These are phyloP conservation scores for Sarcomyxa edulis DNA, from an alignment of 768 basidiomycete species.

Conservation along the genomic window DNA sequence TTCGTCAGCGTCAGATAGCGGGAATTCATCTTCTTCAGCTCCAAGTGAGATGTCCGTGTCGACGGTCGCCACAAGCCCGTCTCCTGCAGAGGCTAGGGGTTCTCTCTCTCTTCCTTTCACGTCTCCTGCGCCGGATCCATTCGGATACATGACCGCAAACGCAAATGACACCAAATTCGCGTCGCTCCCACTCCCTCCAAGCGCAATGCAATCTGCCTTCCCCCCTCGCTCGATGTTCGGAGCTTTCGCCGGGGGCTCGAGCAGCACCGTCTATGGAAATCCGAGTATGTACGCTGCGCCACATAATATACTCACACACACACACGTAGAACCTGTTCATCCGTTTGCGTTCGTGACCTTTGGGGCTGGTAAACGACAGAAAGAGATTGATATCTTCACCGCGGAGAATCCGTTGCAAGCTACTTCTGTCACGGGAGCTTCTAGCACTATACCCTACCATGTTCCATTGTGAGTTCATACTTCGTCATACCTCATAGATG, in stretches of 20 bases:
- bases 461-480: conserved; percentile 64
- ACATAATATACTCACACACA: conserved; percentile 38
- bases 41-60: conserved; percentile 16
- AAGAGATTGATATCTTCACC: conserved; percentile 76
- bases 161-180: too few species aligned
- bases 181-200: not conserved
- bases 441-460: conserved; percentile 67
- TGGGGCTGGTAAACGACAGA: conserved; percentile 81
- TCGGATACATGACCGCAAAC: conserved; percentile 47
- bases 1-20: too few species aligned
- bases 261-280: conserved; percentile 14
- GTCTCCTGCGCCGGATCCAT: conserved; percentile 42
- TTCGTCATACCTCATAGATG: conserved; percentile 4
- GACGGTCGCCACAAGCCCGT: conserved; percentile 24
- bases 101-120: conserved; percentile 4
- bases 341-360: conserved; percentile 79
- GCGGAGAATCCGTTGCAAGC: conserved; percentile 64
- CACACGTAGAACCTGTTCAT: conserved; percentile 56
- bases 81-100: conserved; percentile 12
- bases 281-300: conserved; percentile 24
- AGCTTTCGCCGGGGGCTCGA: conserved; percentile 20
- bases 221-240: conserved; percentile 29
- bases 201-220: conserved; percentile 26
- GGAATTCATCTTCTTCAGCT: conserved; percentile 12
- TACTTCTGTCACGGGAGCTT: conserved; percentile 41